phyloP scores from a whole-genome alignment of 2,329 filamentous ascomycete species.

The Coniochaeta sp. region DNA sequence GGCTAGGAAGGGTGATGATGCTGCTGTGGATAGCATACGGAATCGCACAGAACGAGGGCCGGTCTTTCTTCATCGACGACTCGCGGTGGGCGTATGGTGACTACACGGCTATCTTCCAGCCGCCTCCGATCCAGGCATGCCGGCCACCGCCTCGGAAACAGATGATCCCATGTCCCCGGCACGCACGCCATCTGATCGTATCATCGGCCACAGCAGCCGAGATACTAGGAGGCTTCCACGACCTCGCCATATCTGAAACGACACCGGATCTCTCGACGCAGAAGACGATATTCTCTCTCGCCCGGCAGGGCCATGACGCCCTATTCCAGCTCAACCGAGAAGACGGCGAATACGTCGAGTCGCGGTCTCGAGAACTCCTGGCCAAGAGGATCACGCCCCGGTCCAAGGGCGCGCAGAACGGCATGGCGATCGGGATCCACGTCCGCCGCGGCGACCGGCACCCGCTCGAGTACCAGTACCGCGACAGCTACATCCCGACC shows the following conservation, averaged over 20 bases:
- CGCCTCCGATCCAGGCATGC: slow-evolving; percentile 59
- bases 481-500: slow-evolving; percentile 69
- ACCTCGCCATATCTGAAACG: slow-evolving; percentile 40
- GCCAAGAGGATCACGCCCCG: slow-evolving; percentile 28
- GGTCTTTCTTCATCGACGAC: slow-evolving; percentile 81
- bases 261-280: slow-evolving; percentile 44
- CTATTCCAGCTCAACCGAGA: slow-evolving; percentile 63
- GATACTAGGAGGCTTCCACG: slow-evolving; percentile 52
- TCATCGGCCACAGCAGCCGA: slow-evolving; percentile 60
- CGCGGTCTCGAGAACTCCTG: slow-evolving; percentile 50
- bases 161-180: slow-evolving; percentile 72
- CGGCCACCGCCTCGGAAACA: slow-evolving; percentile 65
- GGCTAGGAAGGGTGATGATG: slow-evolving; percentile 70
- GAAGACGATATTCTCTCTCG: slow-evolving; percentile 59
- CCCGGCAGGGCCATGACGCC: slow-evolving; percentile 62
- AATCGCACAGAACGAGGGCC: slow-evolving; percentile 63
- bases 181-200: slow-evolving; percentile 67
- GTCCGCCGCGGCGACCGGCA: slow-evolving; percentile 75
- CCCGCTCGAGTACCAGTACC: slow-evolving; percentile 70
- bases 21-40: slow-evolving; percentile 80
- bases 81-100: slow-evolving; percentile 74
- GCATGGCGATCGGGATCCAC: slow-evolving; percentile 62
- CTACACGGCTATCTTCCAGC: slow-evolving; percentile 65
- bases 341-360: slow-evolving; percentile 57
- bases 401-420: slow-evolving; percentile 30